Evolutionary conservation across 2,329 filamentous ascomycete genomes (phyloP).

Genomic region (Lasiodiplodia hormozganensis): DNA sequence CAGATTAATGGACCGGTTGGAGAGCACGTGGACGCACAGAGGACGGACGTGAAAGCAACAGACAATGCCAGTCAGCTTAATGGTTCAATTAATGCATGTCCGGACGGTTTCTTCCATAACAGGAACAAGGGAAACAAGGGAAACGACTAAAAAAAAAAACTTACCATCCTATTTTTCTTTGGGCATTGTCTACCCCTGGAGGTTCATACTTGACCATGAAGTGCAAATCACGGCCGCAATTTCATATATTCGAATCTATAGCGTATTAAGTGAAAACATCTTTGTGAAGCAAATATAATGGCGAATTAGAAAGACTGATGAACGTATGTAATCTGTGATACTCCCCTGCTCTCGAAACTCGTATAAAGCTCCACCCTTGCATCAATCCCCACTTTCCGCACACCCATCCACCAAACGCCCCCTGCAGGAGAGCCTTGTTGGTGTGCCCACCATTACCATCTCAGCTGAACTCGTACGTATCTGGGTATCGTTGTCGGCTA

Average conservation of each 20-base stretch:
- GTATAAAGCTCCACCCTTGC: neutral
- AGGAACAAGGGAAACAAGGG: too few species aligned
- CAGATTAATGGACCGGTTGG: neutral
- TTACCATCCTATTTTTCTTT: neutral
- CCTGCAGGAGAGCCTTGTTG: neutral
- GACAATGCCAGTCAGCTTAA: neutral
- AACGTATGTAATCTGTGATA: neutral
- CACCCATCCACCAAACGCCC: neutral
- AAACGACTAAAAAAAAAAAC: too few species aligned
- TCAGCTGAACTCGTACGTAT: neutral
- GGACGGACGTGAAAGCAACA: neutral
- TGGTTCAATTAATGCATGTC: too few species aligned
- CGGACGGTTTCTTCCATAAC: too few species aligned
- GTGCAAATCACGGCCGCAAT: neutral
- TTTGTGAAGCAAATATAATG: neutral
- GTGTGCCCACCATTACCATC: too few species aligned
- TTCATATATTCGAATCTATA: neutral
- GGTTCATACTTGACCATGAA: too few species aligned
- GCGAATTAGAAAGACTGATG: neutral
- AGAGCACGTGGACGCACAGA: neutral
- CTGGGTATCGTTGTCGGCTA: neutral
- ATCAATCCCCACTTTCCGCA: neutral
- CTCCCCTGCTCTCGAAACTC: neutral
- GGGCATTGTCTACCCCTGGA: neutral
- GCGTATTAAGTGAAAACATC: neutral